These are phyloP conservation scores for Leptomonas pyrrhocoris DNA, from an alignment of 208 protist species.

Conservation along the genomic window DNA sequence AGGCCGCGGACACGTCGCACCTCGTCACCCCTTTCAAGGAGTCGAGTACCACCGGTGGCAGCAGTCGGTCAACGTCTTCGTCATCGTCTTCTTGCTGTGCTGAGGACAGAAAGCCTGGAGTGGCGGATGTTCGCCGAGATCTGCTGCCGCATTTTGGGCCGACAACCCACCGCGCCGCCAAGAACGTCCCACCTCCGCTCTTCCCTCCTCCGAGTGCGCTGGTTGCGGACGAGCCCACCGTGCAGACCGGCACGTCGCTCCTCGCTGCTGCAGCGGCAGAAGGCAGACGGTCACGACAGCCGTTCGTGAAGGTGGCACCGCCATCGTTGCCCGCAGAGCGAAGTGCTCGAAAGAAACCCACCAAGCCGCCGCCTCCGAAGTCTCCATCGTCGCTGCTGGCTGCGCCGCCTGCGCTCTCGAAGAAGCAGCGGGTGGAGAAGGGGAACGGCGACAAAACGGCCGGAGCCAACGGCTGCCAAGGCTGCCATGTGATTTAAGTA, in stretches of 20 bases:
- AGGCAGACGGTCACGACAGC: too few relatives aligned
- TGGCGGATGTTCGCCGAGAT: constrained; percentile 2
- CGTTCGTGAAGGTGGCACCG: background rate
- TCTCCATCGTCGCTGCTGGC: background rate
- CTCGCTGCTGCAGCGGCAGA: background rate
- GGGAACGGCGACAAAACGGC: background rate
- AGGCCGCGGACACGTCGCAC: constrained; percentile 32
- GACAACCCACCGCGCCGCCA: background rate
- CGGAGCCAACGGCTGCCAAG: background rate
- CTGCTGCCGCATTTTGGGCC: background rate
- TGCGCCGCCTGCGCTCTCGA: background rate
- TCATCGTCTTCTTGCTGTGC: background rate
- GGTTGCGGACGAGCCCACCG: constrained; percentile 1
- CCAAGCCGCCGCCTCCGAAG: background rate
- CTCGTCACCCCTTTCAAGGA: constrained; percentile 41
- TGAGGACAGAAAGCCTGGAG: background rate
- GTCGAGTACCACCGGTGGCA: constrained; percentile 7
- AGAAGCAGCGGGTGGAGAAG: background rate
- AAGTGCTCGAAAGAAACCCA: too few relatives aligned
- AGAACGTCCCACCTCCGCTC: too few relatives aligned
- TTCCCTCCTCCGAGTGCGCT: too few relatives aligned
- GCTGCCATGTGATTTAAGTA: constrained; percentile 1
- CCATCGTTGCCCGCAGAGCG: too few relatives aligned
- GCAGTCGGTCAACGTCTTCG: background rate
- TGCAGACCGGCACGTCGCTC: constrained; percentile 1